These are phyloP conservation scores for Picea mariana DNA, from an alignment of 83 land plant genomes.

Conservation along the genomic window DNA sequence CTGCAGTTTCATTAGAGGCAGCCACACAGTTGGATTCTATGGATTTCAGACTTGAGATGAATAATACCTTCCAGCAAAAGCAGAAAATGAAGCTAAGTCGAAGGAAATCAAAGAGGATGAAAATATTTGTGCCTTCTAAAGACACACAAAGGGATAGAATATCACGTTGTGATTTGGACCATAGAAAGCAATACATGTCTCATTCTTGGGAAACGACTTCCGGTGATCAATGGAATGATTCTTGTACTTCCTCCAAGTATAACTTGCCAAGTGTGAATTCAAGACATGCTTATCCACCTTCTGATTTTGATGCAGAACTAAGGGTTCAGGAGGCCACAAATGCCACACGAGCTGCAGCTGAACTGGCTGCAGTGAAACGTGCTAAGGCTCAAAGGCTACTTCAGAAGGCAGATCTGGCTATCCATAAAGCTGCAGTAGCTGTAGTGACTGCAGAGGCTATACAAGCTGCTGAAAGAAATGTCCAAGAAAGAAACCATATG, in stretches of 20 bases:
- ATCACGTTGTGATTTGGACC: constrained; percentile 26
- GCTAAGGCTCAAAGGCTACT: constrained; percentile 78
- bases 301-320: constrained; percentile 52
- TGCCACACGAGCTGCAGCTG: constrained; percentile 67
- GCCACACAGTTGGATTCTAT: constrained; percentile 22
- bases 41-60: constrained; percentile 18
- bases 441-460: constrained; percentile 82
- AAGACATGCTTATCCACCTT: constrained; percentile 15
- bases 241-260: constrained; percentile 25
- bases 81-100: constrained; percentile 20
- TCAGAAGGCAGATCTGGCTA: constrained; percentile 79
- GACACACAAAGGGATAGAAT: constrained; percentile 17
- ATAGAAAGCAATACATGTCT: constrained; percentile 27
- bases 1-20: constrained; percentile 36
- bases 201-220: constrained; percentile 13
- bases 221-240: constrained; percentile 22
- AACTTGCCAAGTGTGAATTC: constrained; percentile 17
- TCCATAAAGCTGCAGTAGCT: constrained; percentile 85
- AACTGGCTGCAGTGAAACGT: constrained; percentile 66
- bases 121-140: constrained; percentile 15
- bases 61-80: constrained; percentile 35
- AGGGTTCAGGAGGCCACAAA: constrained; percentile 63
- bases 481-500: neutral
- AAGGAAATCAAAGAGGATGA: constrained; percentile 43
- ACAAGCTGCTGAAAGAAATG: constrained; percentile 40